Evolutionary conservation across 345 rosid genomes (phyloP), one percentile per base, ranked within the genome.

Genomic region (Bretschneidera sinensis): DNA sequence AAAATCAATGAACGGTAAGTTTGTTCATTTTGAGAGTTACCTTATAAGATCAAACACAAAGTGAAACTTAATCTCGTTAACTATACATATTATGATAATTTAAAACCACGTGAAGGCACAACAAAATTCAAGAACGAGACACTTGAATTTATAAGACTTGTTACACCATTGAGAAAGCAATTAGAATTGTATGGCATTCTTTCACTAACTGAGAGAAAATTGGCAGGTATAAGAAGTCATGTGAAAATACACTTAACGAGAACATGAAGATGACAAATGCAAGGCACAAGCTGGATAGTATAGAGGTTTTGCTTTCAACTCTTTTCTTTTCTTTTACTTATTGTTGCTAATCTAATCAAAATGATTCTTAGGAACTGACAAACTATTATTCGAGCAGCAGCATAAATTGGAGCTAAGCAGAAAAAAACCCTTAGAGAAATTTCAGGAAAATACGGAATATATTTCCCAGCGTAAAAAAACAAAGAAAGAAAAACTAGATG

Each of bases 241-340:
- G 62, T 1, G 68, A 71, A 22, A 74, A 79, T 59, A 88, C 85
- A 52, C 19, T 48, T 51, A 48, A 66, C 43, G 95, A 85, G 75
- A 70, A 71, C 31, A 67, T 75, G 61, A 89, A 78, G 72, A 87
- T 57, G 73, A 57, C 57, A 55, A 83, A 79, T 64, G 83, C 95
- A 55, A 84, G 48, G 67, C 62, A 63, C 54, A 78, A 65, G 62
- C 70, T 82, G 59, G 74, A 76, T 11, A 76, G 50, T 74, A 62
- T 67, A 56, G 91, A 89, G 97, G 98, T 92, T 68, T 19, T 72
- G 59, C 33, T n/a, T n/a, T n/a, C n/a, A n/a, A n/a, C n/a, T n/a
- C 43, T 47, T 48, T 34, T 15, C 15, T 19, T 63, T 56, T 13
- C 2, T 17, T n/a, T 21, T 48, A 5, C 17, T n/a, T 21, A 43